A percentile compares a stretch with the other conserved stretches of the same genome.
phyloP scores from a whole-genome alignment of 805 yeast species.

The Jamesozyma gamospora region DNA sequence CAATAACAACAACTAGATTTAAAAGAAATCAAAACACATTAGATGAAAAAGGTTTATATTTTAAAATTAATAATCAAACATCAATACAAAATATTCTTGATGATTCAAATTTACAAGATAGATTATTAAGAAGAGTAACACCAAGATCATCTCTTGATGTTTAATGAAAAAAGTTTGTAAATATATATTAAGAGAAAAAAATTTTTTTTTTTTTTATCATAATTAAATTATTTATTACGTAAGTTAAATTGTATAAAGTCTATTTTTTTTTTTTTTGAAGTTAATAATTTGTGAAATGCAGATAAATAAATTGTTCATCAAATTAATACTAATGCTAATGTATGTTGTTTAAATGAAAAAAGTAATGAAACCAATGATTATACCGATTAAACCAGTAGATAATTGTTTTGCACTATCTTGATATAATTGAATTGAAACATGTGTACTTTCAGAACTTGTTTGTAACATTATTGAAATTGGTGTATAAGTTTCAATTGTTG shows the following conservation, averaged over 20 bases:
- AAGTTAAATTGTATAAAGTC: too few relatives aligned
- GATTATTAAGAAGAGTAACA: conserved; percentile 23
- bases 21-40: conserved; percentile 22
- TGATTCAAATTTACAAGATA: conserved; percentile 23
- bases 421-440: conserved; percentile 3
- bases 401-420: conserved; percentile 11
- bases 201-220: too few relatives aligned
- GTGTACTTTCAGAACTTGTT: too few relatives aligned
- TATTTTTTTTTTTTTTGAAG: too few relatives aligned
- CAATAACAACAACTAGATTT: conserved; percentile 30
- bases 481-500: not conserved
- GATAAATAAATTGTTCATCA: not conserved
- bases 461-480: too few relatives aligned
- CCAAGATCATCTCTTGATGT: conserved; percentile 24
- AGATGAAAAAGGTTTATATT: conserved; percentile 42
- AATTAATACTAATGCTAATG: not conserved
- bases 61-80: conserved; percentile 21
- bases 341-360: not conserved
- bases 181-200: too few relatives aligned
- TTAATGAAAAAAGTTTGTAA: not conserved
- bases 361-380: conserved; percentile 8
- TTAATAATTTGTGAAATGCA: too few relatives aligned
- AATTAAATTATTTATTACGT: too few relatives aligned
- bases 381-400: conserved; percentile 7
- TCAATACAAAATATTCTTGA: conserved; percentile 36